Evolutionary conservation across 495 filamentous ascomycete genomes (phyloP), one percentile per base, ranked within the genome.

Genomic region (Xylaria acuta): DNA sequence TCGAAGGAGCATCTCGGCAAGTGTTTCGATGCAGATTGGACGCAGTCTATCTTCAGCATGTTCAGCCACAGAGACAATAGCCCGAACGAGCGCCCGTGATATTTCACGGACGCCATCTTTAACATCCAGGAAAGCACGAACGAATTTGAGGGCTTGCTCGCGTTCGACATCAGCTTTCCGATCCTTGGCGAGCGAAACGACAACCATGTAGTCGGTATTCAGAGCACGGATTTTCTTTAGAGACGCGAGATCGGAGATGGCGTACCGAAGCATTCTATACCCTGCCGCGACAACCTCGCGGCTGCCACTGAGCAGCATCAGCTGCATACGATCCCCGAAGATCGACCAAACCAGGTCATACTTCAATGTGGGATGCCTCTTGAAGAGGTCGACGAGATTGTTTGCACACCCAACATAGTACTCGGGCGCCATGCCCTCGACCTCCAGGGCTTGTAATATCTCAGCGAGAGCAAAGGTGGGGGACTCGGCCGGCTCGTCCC

Each of bases 61-160:
- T 76, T 98, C 95, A 18, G 96, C 96, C 32, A 97, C 88, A 9
- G 96, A 90, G 40, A 95, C 93, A 70, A 99, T 92, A 25, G 94
- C 93, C 54, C 96, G 88, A 18, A 97, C 89, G 34, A 99, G 89
- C 2, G 92, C 90, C 73, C 91, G 90, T 2, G 95, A 97, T 64
- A 99, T 89, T 78, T 99, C 96, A 58, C 86, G 86, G 7, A 97
- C 92, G 18, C 96, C 96, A 73, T 93, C 94, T 77, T 98, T 97
- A 75, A 99, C 93, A 74, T 98, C 97, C 32, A 99, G 84, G 79
- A 99, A 99, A 8, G 94, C 93, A 69, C 96, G 89, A 32, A 98
- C 93, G 81, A 99, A 98, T 79, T 99, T 99, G 73, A 99, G 81
- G 0, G 96, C 96, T 81, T 99, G 96, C 79, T 99, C 96, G 59